phyloP scores from a whole-genome alignment of 129 eudicot species.

The Flaveria bidentis region DNA sequence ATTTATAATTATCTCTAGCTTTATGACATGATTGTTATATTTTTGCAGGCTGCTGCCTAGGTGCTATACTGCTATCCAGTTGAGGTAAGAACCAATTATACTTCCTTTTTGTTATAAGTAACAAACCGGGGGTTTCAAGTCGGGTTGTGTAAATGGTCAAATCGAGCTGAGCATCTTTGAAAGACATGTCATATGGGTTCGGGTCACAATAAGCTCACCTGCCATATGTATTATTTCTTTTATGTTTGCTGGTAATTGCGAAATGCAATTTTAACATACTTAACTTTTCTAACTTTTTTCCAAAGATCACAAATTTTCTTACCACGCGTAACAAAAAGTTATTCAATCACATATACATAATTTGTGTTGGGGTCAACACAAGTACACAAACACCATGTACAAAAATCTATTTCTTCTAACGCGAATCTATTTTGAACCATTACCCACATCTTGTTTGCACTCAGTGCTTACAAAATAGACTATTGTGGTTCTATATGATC shows the following conservation, averaged over 20 bases:
- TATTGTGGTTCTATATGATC: not conserved
- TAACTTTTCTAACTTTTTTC: not conserved
- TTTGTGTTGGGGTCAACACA: not conserved
- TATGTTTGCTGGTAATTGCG: not conserved
- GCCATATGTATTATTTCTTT: not conserved
- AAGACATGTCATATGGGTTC: not conserved
- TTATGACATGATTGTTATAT: conserved; percentile 18
- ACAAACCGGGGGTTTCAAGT: not conserved
- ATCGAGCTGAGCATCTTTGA: not conserved
- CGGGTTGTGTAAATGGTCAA: not conserved
- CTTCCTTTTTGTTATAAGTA: not conserved
- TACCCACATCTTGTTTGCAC: not conserved
- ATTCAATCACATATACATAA: not conserved
- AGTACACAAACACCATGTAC: not conserved
- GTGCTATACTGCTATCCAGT: conserved; percentile 22
- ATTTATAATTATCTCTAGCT: not conserved
- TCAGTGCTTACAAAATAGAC: not conserved
- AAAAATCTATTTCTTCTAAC: not conserved
- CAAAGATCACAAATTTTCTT: not conserved
- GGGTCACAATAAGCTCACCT: not conserved
- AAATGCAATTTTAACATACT: not conserved
- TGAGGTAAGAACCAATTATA: not conserved
- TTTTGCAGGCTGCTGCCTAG: conserved; percentile 48
- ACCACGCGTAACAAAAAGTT: not conserved
- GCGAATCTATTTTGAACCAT: not conserved